Base-by-base conservation (phyloP, 805 yeast species). In the Candida nanaspora region DNA sequence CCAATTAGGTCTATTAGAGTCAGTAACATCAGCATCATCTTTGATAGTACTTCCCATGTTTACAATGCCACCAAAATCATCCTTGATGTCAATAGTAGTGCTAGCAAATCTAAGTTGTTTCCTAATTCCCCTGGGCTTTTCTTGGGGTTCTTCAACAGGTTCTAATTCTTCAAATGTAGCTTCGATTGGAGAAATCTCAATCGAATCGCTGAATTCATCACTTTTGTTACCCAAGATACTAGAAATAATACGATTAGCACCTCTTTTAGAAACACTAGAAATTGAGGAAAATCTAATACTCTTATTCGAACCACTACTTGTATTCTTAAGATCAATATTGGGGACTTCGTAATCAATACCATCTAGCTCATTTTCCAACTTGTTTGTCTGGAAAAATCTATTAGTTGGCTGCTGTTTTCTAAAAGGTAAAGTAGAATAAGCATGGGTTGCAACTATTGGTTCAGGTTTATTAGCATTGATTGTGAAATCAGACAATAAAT, bases 1-100 rank as follows among this genome's bases (percentile, higher is more conserved):
- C 58, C 58, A 53, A 26, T 43, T 53, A 5, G 56, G 51, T 38
- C 47, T 43, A 23, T 43, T 32, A 3, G 26, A 21, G 15, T 22
- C 29, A 20, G 8, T 27, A n/a, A 11, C 16, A 3, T 18, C 31
- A 11, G 14, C 32, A 19, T 16, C 25, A 11, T 6, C 16, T 13
- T 3, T 11, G 4, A 8, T 22, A n/a, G 23, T 23, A 10, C 11
- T 31, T 6, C 5, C 19, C 32, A 26, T 35, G 16, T 35, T 19
- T 4, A 26, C 14, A 18, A 26, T 23, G 14, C 32, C 38, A 18
- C 32, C 32, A 26, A 19, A 6, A 19, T 26, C 32, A n/a, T 22
- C 35, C 6, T 21, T 33, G 16, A 18, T 37, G 5, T 35, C 38
- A 14, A 22, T 6, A 10, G 16, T 26, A 18, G 32, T 8, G 14